These are phyloP conservation scores for Thielaviopsis ethacetica DNA, from an alignment of 2,329 filamentous ascomycete genomes.

Conservation along the genomic window DNA sequence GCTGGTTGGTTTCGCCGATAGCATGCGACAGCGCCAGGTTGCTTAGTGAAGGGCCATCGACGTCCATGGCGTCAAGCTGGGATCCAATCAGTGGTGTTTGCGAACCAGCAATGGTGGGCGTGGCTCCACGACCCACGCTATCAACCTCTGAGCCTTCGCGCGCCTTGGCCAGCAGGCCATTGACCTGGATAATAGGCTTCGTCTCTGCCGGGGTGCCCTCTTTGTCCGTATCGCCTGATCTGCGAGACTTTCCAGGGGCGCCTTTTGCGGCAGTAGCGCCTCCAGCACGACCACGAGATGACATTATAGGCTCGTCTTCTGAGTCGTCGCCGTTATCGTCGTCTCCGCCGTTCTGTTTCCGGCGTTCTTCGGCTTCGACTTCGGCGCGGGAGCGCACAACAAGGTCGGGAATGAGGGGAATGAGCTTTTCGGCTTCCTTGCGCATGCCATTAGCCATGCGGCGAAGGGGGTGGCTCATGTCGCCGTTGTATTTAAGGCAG, in stretches of 20 bases:
- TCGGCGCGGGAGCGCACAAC: slow-evolving; percentile 80
- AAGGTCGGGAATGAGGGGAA: slow-evolving; percentile 87
- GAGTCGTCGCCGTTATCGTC: slow-evolving; percentile 78
- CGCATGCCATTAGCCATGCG: slow-evolving; percentile 94
- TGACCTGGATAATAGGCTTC: slow-evolving; percentile 55
- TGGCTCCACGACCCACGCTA: slow-evolving; percentile 56
- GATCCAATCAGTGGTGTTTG: slow-evolving; percentile 63
- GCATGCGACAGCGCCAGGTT: slow-evolving; percentile 47
- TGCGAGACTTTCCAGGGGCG: slow-evolving; percentile 53
- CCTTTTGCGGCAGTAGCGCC: slow-evolving; percentile 47
- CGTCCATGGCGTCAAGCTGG: slow-evolving; percentile 73
- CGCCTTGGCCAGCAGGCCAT: slow-evolving; percentile 42
- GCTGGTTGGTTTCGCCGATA: slow-evolving; percentile 51
- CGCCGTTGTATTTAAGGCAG: slow-evolving; percentile 88
- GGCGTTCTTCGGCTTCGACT: slow-evolving; percentile 73
- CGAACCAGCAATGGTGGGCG: slow-evolving; percentile 59
- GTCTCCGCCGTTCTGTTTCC: slow-evolving; percentile 72
- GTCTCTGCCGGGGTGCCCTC: slow-evolving; percentile 68
- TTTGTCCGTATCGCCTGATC: slow-evolving; percentile 43
- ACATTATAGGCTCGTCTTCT: slow-evolving; percentile 97
- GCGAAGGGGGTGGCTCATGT: slow-evolving; percentile 69
- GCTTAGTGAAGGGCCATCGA: slow-evolving; percentile 59
- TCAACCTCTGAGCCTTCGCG: slow-evolving; percentile 69
- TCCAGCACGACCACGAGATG: slow-evolving; percentile 80
- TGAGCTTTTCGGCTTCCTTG: slow-evolving; percentile 92